Conservation (phyloP, 2,329 filamentous ascomycete genomes). For the Epichloe uncinata region DNA sequence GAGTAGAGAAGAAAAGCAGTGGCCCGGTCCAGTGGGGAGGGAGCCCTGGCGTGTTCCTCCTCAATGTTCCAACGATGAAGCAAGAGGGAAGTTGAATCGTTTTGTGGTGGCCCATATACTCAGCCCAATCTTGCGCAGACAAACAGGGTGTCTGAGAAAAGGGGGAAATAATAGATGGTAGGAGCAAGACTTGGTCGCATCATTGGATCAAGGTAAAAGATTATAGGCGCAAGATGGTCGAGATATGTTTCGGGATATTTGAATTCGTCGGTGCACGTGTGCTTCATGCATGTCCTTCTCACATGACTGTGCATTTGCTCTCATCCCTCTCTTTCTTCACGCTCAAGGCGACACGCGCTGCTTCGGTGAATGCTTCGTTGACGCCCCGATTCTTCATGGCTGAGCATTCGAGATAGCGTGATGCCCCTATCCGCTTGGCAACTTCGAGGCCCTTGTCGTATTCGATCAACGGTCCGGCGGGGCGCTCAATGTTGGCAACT, state of each 20-base stretch:
- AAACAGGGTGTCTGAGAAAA: too few relatives aligned
- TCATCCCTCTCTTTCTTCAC: conserved; percentile 53
- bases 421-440: conserved; percentile 77
- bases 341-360: conserved; percentile 78
- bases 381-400: conserved; percentile 97
- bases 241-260: conserved; percentile 1
- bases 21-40: too few relatives aligned
- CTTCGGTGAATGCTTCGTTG: conserved; percentile 97
- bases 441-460: conserved; percentile 89
- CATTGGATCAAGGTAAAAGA: not conserved
- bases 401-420: conserved; percentile 95
- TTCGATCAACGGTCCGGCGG: conserved; percentile 64
- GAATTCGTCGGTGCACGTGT: conserved; percentile 1
- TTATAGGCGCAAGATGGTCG: not conserved
- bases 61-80: not conserved
- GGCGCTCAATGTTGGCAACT: conserved; percentile 23
- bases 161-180: not conserved
- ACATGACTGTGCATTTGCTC: conserved; percentile 49
- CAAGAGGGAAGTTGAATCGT: not conserved
- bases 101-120: not conserved
- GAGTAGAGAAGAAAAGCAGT: too few relatives aligned
- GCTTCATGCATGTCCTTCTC: conserved; percentile 9
- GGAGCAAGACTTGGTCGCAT: not conserved
- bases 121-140: not conserved
- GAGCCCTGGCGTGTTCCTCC: too few relatives aligned